phyloP scores from a whole-genome alignment of 2,329 filamentous ascomycete species.

The Fusarium palustre region DNA sequence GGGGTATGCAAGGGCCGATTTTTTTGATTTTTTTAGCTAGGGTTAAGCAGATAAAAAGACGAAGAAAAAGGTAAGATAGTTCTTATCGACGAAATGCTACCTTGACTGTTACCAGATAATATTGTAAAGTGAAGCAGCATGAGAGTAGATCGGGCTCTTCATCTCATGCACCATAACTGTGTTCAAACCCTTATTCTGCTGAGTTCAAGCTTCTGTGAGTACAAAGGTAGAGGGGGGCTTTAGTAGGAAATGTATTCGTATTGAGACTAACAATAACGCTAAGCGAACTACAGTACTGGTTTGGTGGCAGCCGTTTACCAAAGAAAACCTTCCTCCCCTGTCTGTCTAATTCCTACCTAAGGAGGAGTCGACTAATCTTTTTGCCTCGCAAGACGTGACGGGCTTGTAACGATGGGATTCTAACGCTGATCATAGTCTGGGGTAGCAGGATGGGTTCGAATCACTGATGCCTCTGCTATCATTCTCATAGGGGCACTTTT shows the following conservation, averaged over 20 bases:
- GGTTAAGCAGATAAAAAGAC: not conserved
- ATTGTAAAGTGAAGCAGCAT: not conserved
- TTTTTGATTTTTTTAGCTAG: not conserved
- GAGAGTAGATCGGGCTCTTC: not conserved
- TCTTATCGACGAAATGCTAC: not conserved
- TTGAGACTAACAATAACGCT: not conserved
- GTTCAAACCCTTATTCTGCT: not conserved
- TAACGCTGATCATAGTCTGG: constrained; percentile 3
- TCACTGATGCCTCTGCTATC: constrained; percentile 32
- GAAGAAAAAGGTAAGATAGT: not conserved
- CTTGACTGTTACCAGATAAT: not conserved
- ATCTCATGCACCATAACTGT: not conserved
- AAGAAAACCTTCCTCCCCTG: not conserved
- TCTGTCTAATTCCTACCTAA: not conserved
- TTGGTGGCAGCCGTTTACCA: not conserved
- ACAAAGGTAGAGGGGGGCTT: not conserved
- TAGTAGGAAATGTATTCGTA: no score
- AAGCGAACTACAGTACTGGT: not conserved
- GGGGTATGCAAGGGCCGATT: not conserved
- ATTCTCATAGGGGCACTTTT: constrained; percentile 11
- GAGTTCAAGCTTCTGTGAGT: not conserved
- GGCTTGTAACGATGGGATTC: not conserved
- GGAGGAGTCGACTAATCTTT: not conserved
- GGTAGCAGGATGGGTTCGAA: not conserved
- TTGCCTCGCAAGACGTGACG: not conserved